Evolutionary conservation across 805 yeast genomes (phyloP), one percentile per base, ranked within the genome.

Genomic region (Myxozyma mucilagina): DNA sequence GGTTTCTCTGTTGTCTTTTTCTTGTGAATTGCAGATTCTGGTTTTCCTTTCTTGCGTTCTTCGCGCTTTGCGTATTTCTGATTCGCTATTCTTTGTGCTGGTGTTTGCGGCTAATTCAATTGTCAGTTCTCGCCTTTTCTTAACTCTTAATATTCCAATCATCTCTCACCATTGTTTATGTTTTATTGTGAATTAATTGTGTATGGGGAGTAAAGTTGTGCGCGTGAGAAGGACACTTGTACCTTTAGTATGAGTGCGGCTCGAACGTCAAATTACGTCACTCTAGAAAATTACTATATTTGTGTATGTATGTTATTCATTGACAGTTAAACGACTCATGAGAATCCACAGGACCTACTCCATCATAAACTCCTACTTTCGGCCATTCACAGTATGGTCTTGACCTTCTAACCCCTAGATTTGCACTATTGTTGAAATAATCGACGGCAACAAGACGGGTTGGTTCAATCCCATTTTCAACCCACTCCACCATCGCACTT

Each of bases 1-100:
- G 79, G 72, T 62, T 78, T 77, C 24, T 74, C 74, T 32, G 69
- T 69, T 35, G 67, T 64, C 39, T 68, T 64, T 47, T 71, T 70
- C 47, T 68, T 57, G 16, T 55, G 53, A 18, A 52, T 24, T 6
- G 49, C 74, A 13, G 76, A 73, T 69, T 82, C 84, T 51, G 87
- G 83, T 77, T 87, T 87, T 58, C 97, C 97, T 78, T 83, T 86
- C 72, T 86, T 86, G 66, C 81, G 80, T 70, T 85, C 88, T 67
- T 86, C 85, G 69, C 79, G 81, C 75, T 86, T 88, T 69, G 88
- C 90, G 74, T 85, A 93, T 73, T 86, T 89, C 70, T 82, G 83
- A 75, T 92, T 92, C n/a, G 96, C 97, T 57, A 83, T 79, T 76
- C 92, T 87, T 77, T 92, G 97, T 70, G 82, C 85, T 60, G 94